Percentiles rank a stretch among this genome's conserved stretches.
Evolutionary conservation across 1,284 basidiomycete species (phyloP).

Genomic region (Ustilago loliicola): DNA sequence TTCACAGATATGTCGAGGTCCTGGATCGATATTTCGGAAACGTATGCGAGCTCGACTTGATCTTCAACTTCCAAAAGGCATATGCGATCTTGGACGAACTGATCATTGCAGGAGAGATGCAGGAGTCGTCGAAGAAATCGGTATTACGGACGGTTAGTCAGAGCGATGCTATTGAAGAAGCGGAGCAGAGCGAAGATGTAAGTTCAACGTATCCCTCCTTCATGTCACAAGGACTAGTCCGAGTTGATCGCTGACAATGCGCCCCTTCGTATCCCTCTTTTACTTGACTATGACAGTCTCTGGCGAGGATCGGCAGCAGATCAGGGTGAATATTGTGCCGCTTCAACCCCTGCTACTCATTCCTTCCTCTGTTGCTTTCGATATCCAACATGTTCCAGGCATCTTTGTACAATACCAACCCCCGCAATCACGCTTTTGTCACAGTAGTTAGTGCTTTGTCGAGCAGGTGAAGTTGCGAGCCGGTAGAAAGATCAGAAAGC

Average conservation of each 20-base stretch:
- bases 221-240: neutral
- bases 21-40: slow-evolving; percentile 99
- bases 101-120: slow-evolving; percentile 96
- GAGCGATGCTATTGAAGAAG: slow-evolving; percentile 70
- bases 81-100: slow-evolving; percentile 83
- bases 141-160: slow-evolving; percentile 84
- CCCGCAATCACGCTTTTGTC: neutral
- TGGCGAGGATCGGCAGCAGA: slow-evolving; percentile 64
- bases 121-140: slow-evolving; percentile 98
- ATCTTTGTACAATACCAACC: slow-evolving; percentile 24
- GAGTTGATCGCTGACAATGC: slow-evolving; percentile 10
- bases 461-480: neutral
- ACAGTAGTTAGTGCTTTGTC: neutral
- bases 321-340: slow-evolving; percentile 33
- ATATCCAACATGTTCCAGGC: slow-evolving; percentile 4
- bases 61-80: slow-evolving; percentile 71
- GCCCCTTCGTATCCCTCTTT: neutral
- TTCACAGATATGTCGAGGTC: slow-evolving; percentile 99
- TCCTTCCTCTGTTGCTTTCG: neutral
- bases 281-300: slow-evolving; percentile 29
- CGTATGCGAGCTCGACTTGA: slow-evolving; percentile 70
- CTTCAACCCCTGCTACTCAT: neutral
- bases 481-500: neutral
- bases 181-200: slow-evolving; percentile 70
- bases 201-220: slow-evolving; percentile 17